A percentile compares a stretch with the other conserved stretches of the same genome.
Evolutionary conservation across 108 stramenopile species (phyloP).

Genomic region (Schizochytrium sp.): DNA sequence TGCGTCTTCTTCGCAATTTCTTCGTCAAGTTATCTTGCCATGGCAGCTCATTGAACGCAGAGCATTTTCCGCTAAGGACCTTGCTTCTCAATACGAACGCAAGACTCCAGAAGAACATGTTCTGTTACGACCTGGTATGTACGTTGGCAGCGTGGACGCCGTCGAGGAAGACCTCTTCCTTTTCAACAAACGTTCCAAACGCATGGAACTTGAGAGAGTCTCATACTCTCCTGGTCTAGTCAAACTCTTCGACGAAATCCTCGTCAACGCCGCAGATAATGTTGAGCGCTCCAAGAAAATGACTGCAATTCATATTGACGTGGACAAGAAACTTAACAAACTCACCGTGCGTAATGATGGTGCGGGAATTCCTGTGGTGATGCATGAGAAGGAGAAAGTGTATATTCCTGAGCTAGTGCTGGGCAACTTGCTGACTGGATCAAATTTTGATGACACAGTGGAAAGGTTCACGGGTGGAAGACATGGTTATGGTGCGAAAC

Average conservation of each 20-base stretch:
- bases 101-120: constrained; percentile 81
- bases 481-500: constrained; percentile 90
- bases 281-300: constrained; percentile 81
- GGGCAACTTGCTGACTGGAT: constrained; percentile 69
- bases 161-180: constrained; percentile 13
- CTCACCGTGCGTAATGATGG: constrained; percentile 86
- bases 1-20: too few relatives aligned
- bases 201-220: neutral
- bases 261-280: constrained; percentile 95
- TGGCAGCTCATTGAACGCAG: too few relatives aligned
- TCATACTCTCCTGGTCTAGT: constrained; percentile 75
- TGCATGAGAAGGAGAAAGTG: constrained; percentile 62
- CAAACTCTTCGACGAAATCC: constrained; percentile 92
- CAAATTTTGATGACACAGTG: constrained; percentile 64
- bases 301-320: constrained; percentile 80
- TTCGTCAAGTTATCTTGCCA: too few relatives aligned
- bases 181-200: neutral
- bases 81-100: constrained; percentile 77
- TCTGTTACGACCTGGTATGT: constrained; percentile 81
- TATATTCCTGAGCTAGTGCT: constrained; percentile 68
- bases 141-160: constrained; percentile 75
- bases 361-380: constrained; percentile 67
- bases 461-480: constrained; percentile 83
- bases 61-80: neutral
- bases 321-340: constrained; percentile 62